Evolutionary conservation across 495 filamentous ascomycete species (phyloP).

Genomic region (Opeltia flavorubescens): DNA sequence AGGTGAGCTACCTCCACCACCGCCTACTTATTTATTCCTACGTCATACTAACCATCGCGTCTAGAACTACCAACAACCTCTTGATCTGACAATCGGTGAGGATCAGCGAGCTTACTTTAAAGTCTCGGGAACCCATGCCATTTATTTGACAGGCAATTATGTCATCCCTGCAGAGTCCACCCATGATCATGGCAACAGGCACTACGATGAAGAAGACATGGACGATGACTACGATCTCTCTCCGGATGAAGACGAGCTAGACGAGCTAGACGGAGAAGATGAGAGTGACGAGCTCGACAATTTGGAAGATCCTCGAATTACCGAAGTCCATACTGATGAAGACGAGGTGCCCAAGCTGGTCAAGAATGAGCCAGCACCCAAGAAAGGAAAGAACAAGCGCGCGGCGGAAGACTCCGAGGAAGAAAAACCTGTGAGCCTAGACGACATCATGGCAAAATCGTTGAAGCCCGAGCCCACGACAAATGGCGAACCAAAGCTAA

Average conservation of each 20-base stretch:
- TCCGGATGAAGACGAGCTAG: conserved; percentile 61
- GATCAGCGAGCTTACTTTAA: conserved; percentile 83
- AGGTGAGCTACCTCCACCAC: conserved; percentile 35
- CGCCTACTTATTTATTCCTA: not conserved
- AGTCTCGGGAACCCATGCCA: conserved; percentile 74
- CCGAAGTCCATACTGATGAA: conserved; percentile 74
- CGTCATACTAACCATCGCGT: conserved; percentile 18
- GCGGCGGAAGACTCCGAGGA: conserved; percentile 47
- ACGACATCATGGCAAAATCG: conserved; percentile 66
- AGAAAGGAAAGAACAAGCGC: conserved; percentile 79
- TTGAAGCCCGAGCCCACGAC: conserved; percentile 38
- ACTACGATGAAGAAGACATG: conserved; percentile 46
- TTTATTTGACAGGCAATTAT: conserved; percentile 94
- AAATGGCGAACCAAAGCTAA: conserved; percentile 50
- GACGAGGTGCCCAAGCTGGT: conserved; percentile 70
- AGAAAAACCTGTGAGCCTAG: conserved; percentile 40
- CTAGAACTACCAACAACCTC: conserved; percentile 86
- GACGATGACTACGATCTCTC: conserved; percentile 70
- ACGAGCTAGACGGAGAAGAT: conserved; percentile 48
- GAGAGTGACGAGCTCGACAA: conserved; percentile 76
- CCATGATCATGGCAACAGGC: conserved; percentile 33
- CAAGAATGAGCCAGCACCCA: conserved; percentile 29
- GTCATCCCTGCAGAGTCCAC: conserved; percentile 46
- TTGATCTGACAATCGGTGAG: conserved; percentile 79
- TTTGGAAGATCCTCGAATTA: conserved; percentile 65